Evolutionary conservation across 257 asterid species (phyloP).

Genomic region (Knoxia roxburghii): DNA sequence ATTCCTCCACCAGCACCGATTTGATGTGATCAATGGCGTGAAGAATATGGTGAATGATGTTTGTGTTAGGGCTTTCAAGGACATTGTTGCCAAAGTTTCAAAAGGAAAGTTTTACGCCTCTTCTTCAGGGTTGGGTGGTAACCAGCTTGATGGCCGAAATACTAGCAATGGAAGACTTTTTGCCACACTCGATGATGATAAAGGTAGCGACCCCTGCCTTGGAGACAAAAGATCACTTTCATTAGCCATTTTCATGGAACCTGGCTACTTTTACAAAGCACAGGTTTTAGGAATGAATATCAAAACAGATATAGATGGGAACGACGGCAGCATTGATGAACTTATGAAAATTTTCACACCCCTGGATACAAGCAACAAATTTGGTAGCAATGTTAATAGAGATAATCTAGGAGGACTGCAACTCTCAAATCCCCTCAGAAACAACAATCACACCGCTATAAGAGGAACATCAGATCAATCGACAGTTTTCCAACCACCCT

Average conservation of each 20-base stretch:
- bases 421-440: no score
- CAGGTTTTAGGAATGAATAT: no score
- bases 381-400: background rate
- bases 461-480: background rate
- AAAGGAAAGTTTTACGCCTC: background rate
- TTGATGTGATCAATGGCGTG: constrained; percentile 22
- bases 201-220: background rate
- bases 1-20: constrained; percentile 36
- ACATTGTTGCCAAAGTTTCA: constrained; percentile 15
- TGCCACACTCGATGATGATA: background rate
- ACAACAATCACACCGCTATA: no score
- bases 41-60: constrained; percentile 21
- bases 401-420: no score
- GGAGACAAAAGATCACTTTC: background rate
- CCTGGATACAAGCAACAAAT: no score
- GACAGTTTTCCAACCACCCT: background rate
- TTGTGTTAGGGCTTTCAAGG: constrained; percentile 43
- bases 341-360: no score
- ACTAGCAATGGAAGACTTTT: background rate
- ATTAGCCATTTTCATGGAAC: background rate
- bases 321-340: background rate
- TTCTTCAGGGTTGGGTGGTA: background rate
- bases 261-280: background rate
- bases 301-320: background rate
- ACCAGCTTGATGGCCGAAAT: background rate